These are phyloP conservation scores for Pestalotiopsis fici DNA, from an alignment of 2,329 filamentous ascomycete genomes.

Conservation along the genomic window DNA sequence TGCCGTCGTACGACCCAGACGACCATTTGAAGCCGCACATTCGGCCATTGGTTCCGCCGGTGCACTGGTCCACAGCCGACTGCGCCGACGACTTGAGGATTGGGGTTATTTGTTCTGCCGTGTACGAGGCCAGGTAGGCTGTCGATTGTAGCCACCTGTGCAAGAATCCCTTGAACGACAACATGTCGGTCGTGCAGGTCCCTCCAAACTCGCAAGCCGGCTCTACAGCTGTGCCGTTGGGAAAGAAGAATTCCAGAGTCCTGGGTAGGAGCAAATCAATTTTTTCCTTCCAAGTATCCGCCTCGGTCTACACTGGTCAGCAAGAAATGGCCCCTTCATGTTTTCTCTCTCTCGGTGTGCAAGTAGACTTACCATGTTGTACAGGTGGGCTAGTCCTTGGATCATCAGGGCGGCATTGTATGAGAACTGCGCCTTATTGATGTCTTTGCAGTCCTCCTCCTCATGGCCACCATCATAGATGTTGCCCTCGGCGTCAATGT, in stretches of 20 bases:
- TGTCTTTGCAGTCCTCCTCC: conserved; percentile 55
- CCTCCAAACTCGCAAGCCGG: conserved; percentile 61
- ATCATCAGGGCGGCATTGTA: conserved; percentile 66
- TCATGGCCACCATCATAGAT: conserved; percentile 67
- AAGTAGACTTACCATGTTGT: conserved; percentile 54
- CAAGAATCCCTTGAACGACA: conserved; percentile 72
- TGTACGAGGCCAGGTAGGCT: conserved; percentile 63
- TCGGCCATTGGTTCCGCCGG: conserved; percentile 56
- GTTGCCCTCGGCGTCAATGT: conserved; percentile 63
- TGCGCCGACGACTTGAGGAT: conserved; percentile 58
- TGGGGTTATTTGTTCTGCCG: conserved; percentile 53
- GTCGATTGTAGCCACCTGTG: conserved; percentile 65
- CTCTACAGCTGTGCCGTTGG: conserved; percentile 63
- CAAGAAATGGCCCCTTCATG: background rate
- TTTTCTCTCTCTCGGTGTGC: background rate
- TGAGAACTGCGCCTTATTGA: conserved; percentile 66
- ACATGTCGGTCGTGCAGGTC: conserved; percentile 71
- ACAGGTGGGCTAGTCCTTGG: conserved; percentile 68
- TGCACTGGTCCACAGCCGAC: conserved; percentile 64
- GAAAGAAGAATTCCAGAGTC: conserved; percentile 55
- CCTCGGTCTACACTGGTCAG: conserved; percentile 44
- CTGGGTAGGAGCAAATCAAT: conserved; percentile 56
- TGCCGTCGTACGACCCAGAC: conserved; percentile 38
- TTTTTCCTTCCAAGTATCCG: conserved; percentile 54
- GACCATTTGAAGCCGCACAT: conserved; percentile 67